phyloP scores from a whole-genome alignment of 768 basidiomycete genomes.

The Collybia mongolica region DNA sequence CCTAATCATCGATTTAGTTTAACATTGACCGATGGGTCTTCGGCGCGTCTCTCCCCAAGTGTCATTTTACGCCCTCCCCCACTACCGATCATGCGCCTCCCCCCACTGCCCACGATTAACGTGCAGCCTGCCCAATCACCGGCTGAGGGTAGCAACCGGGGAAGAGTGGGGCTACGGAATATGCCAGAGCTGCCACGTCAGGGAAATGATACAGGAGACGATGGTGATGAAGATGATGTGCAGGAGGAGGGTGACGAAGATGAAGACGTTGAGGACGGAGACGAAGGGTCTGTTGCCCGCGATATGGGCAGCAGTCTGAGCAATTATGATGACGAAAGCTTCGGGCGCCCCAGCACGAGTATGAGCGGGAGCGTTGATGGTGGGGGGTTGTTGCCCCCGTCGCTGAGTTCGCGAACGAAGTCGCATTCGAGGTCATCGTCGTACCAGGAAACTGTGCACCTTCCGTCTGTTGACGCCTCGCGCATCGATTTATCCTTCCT shows the following conservation, averaged over 20 bases:
- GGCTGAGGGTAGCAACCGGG: slow-evolving; percentile 23
- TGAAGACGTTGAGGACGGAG: slow-evolving; percentile 9
- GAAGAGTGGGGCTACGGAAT: slow-evolving; percentile 40
- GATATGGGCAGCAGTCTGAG: slow-evolving; percentile 4
- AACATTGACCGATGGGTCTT: slow-evolving; percentile 13
- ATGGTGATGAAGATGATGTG: slow-evolving; percentile 28
- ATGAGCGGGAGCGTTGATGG: slow-evolving; percentile 4
- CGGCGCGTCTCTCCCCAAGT: slow-evolving; percentile 28
- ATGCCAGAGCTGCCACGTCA: slow-evolving; percentile 52
- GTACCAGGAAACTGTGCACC: slow-evolving; percentile 17
- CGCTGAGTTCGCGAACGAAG: slow-evolving; percentile 1
- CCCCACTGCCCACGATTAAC: slow-evolving; percentile 37
- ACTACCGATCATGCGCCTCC: slow-evolving; percentile 45
- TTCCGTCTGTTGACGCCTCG: slow-evolving; percentile 26
- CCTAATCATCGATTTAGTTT: slow-evolving; percentile 24
- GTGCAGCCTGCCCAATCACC: slow-evolving; percentile 1
- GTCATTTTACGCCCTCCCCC: slow-evolving; percentile 28
- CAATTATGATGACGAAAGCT: neutral
- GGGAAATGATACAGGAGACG: slow-evolving; percentile 34
- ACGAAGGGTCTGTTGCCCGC: slow-evolving; percentile 3
- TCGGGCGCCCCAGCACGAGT: slow-evolving; percentile 1
- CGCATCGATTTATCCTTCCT: slow-evolving; percentile 32
- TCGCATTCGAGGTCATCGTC: slow-evolving; percentile 21
- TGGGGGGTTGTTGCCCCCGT: neutral
- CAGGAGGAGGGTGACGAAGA: slow-evolving; percentile 17